Evolutionary conservation across 306 rosid genomes (phyloP), one percentile per base, ranked within the genome.

Genomic region (Quillaja saponaria): DNA sequence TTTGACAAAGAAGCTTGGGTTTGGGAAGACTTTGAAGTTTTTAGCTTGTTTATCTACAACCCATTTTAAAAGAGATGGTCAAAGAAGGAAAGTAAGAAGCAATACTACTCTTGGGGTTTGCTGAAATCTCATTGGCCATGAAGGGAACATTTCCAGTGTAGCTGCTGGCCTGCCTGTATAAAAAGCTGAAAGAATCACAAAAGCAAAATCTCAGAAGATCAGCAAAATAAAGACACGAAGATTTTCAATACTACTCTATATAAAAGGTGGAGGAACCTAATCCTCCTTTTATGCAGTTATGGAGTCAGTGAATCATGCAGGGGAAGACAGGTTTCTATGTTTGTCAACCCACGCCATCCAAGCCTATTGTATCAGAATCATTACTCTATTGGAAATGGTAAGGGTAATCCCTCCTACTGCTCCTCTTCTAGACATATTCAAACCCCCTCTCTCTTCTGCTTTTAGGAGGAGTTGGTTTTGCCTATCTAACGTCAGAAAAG

Each of bases 111-210:
- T 68, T 62, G 91, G 75, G 58, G 87, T 73, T 60, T 81, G 95
- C 19, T 86, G 98, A 65, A 77, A 82, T 80, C 94, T 86, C 71
- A 87, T 85, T 79, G 99, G 99, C 97, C 99, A 89, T 19, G 99
- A 83, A 73, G 99, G 99, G 76, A 94, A 94, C 91, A 94, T 94
- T 75, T 94, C 99, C 73, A 92, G 94, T 70, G 99, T 92, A 58
- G 96, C 89, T 46, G 99, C 90, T 78, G 98, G 95, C 71, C 82
- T 89, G 25, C 82, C 81, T 74, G 84, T 75, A 71, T 73, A 81
- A 67, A 88, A 86, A 79, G 90, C 95, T 86, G 96, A 80, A 78
- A 73, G 72, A 72, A 76, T 80, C 80, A 78, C 73, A 72, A 82
- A 80, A 75, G 70, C 45, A 64, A 78, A 75, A 79, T 71, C 70